Conservation (phyloP, 495 filamentous ascomycete species). For the Articulospora tetracladia region DNA sequence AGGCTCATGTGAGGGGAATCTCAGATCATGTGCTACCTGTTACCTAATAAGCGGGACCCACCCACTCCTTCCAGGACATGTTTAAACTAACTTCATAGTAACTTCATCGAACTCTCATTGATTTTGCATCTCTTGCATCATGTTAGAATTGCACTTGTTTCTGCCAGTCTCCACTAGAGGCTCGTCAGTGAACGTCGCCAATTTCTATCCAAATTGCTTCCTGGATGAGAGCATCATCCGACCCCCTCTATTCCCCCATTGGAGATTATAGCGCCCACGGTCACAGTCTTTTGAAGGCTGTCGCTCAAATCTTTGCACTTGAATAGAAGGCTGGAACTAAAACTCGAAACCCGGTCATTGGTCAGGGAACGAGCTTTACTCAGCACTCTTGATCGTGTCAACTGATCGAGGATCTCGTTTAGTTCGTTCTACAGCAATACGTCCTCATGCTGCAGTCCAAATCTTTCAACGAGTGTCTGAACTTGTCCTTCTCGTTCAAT, state of each 20-base stretch:
- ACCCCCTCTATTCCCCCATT: not conserved
- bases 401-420: not conserved
- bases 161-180: not conserved
- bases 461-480: not conserved
- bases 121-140: not conserved
- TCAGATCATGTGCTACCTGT: not conserved
- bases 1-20: not conserved
- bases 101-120: not conserved
- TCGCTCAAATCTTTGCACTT: not conserved
- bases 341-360: not conserved
- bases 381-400: not conserved
- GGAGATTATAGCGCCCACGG: not conserved
- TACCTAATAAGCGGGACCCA: not conserved
- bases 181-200: not conserved
- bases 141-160: not conserved
- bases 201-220: not conserved
- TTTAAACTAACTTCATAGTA: not conserved
- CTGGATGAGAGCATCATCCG: not conserved
- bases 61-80: not conserved
- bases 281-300: not conserved
- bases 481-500: not conserved
- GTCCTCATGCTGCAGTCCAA: not conserved
- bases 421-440: not conserved
- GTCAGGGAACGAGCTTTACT: not conserved
- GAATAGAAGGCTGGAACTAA: not conserved